A percentile compares a stretch with the other conserved stretches of the same genome.
These are phyloP conservation scores for Kalanchoe fedtschenkoi DNA, from an alignment of 164 flowering plant species.

Conservation along the genomic window DNA sequence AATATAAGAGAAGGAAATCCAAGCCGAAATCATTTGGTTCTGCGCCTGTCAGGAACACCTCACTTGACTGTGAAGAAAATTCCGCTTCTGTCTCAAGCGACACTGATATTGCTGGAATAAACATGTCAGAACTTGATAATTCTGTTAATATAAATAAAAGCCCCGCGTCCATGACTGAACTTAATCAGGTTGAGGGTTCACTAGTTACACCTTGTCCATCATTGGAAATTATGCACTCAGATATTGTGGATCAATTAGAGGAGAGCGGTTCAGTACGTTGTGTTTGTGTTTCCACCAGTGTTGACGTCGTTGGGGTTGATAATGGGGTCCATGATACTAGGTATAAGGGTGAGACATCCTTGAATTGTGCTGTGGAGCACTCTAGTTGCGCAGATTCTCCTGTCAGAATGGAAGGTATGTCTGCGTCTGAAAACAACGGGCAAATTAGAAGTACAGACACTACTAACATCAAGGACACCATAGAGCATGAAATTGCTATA, in stretches of 20 bases:
- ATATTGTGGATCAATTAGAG: not conserved
- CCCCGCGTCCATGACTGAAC: not conserved
- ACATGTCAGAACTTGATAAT: conserved; percentile 1
- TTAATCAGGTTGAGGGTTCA: conserved; percentile 9
- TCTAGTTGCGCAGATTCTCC: not conserved
- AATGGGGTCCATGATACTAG: not conserved
- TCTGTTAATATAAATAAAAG: not conserved
- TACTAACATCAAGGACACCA: not conserved
- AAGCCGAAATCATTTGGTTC: conserved; percentile 16
- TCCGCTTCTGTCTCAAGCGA: conserved; percentile 8
- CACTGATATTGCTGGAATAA: conserved; percentile 9
- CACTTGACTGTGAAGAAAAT: conserved; percentile 11
- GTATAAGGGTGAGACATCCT: not conserved
- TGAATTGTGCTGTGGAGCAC: not conserved
- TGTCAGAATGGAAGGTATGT: not conserved
- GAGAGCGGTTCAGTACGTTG: not conserved
- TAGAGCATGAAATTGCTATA: not conserved
- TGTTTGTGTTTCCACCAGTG: not conserved
- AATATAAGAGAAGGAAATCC: conserved; percentile 44
- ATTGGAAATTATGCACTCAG: not conserved
- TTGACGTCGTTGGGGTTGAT: not conserved
- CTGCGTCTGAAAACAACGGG: not conserved
- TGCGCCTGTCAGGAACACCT: conserved; percentile 9
- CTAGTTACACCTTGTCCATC: conserved; percentile 12
- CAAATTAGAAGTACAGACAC: not conserved